Evolutionary conservation across 805 yeast genomes (phyloP).

Genomic region (Candida michaelii): DNA sequence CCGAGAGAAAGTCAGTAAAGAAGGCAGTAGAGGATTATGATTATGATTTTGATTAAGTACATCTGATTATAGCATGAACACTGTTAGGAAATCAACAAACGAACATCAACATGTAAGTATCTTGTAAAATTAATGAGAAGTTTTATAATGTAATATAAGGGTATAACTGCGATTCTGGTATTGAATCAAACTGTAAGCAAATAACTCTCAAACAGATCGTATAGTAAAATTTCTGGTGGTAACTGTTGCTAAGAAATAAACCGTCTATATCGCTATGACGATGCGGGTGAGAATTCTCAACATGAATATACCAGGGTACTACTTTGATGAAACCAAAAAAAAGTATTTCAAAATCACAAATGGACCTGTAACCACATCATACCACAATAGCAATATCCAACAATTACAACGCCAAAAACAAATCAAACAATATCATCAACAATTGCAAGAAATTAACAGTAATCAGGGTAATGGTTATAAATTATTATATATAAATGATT

Average conservation of each 20-base stretch:
- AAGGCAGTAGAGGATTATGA: slow-evolving; percentile 28
- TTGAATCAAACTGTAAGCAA: no score
- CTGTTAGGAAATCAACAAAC: neutral
- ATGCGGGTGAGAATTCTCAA: neutral
- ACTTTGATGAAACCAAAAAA: slow-evolving; percentile 26
- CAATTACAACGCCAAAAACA: slow-evolving; percentile 20
- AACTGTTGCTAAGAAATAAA: no score
- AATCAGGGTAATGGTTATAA: slow-evolving; percentile 11
- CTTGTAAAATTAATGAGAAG: no score
- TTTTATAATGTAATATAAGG: no score
- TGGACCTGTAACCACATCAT: slow-evolving; percentile 22
- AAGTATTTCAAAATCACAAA: slow-evolving; percentile 35
- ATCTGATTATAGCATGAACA: neutral
- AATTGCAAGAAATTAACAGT: slow-evolving; percentile 3
- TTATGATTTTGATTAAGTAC: slow-evolving; percentile 15
- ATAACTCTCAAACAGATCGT: no score
- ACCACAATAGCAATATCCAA: slow-evolving; percentile 31
- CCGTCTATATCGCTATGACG: no score
- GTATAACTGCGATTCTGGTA: no score
- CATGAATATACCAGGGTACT: slow-evolving; percentile 32
- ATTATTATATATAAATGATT: slow-evolving; percentile 7
- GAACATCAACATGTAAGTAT: no score
- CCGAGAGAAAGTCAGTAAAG: slow-evolving; percentile 23
- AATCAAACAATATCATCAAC: slow-evolving; percentile 5
- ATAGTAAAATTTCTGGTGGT: no score